These are phyloP conservation scores for Zea mays DNA, from an alignment of 176 grass and related monocot species.

Conservation along the genomic window DNA sequence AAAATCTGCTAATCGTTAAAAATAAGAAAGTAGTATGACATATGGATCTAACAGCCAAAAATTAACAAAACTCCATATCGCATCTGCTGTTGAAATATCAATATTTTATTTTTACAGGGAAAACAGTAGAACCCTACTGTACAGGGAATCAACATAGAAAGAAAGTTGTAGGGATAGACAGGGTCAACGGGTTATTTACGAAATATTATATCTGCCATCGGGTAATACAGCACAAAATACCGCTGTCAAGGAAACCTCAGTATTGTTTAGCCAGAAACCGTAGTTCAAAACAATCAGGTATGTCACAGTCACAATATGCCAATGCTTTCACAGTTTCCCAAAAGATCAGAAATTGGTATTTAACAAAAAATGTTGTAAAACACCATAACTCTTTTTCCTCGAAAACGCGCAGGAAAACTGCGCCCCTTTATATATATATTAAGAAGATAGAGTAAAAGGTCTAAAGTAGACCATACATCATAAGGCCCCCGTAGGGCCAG, in stretches of 20 bases:
- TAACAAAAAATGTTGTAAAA: background rate
- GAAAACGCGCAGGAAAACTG: too few relatives aligned
- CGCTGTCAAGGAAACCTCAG: background rate
- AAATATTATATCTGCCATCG: background rate
- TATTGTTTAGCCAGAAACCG: background rate
- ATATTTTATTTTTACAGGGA: background rate
- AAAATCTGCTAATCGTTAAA: conserved; percentile 3
- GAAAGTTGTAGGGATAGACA: background rate
- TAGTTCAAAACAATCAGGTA: background rate
- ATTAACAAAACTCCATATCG: background rate
- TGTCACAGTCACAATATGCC: background rate
- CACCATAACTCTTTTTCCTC: background rate
- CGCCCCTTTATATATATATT: too few relatives aligned
- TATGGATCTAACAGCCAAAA: background rate
- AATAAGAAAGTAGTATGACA: background rate
- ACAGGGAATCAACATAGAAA: background rate
- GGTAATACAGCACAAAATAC: background rate
- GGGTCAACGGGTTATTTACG: background rate
- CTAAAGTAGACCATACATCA: too few relatives aligned
- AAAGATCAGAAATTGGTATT: background rate
- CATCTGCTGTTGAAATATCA: background rate
- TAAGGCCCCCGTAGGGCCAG: too few relatives aligned
- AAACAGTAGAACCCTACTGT: background rate
- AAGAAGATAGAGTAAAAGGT: too few relatives aligned
- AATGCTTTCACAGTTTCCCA: background rate